Evolutionary conservation across 148 eudicot species (phyloP).

Genomic region (Dysphania ambrosioides): DNA sequence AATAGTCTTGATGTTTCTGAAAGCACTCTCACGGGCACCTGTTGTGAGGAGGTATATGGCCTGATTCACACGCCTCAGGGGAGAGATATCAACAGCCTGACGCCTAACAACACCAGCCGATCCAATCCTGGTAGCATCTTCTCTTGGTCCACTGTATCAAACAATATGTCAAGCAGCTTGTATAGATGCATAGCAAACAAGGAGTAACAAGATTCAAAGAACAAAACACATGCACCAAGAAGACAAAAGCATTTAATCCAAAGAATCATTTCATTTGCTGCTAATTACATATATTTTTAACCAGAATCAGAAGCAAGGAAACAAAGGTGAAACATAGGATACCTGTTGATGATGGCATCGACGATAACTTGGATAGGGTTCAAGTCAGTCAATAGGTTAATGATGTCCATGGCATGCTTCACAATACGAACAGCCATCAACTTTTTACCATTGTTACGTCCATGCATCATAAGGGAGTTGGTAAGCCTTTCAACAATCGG

Average conservation of each 20-base stretch:
- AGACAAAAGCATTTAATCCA: too few relatives aligned
- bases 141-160: conserved; percentile 29
- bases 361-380: conserved; percentile 33
- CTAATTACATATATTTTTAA: too few relatives aligned
- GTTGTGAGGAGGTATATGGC: conserved; percentile 35
- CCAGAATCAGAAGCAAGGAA: too few relatives aligned
- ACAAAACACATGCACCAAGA: too few relatives aligned
- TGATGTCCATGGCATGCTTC: conserved; percentile 37
- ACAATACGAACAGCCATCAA: too few relatives aligned
- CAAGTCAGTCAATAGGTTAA: conserved; percentile 31
- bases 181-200: too few relatives aligned
- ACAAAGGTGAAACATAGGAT: too few relatives aligned
- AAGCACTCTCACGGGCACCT: conserved; percentile 39
- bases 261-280: too few relatives aligned
- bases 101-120: conserved; percentile 42
- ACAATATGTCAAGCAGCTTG: neutral
- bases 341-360: conserved; percentile 37
- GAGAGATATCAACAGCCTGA: conserved; percentile 41
- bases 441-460: conserved; percentile 35
- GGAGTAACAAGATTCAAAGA: too few relatives aligned
- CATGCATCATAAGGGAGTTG: conserved; percentile 37
- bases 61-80: conserved; percentile 33
- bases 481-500: conserved; percentile 36
- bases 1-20: conserved; percentile 38
- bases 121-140: conserved; percentile 39